phyloP scores from a whole-genome alignment of 164 flowering plant species.

The Saururus chinensis region DNA sequence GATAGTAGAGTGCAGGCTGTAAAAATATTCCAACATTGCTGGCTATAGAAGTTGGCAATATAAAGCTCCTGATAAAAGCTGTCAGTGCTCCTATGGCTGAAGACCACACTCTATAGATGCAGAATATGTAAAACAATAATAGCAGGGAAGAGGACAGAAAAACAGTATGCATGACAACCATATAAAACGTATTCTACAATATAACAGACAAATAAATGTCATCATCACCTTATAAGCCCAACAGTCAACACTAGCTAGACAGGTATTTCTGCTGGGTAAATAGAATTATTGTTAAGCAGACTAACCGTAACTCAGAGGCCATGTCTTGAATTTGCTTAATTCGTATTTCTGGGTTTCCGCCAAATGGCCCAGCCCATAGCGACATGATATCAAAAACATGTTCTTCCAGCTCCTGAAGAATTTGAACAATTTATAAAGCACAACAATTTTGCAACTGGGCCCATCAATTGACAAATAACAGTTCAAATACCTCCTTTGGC shows the following conservation, averaged over 20 bases:
- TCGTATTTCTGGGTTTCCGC: slow-evolving; percentile 44
- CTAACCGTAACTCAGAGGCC: slow-evolving; percentile 54
- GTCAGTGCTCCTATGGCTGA: slow-evolving; percentile 85
- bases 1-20: slow-evolving; percentile 81
- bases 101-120: slow-evolving; percentile 70
- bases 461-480: neutral
- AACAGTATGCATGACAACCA: neutral
- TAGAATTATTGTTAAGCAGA: neutral
- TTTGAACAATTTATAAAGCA: neutral
- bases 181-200: too few species aligned
- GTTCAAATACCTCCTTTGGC: slow-evolving; percentile 71
- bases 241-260: neutral
- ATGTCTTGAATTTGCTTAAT: slow-evolving; percentile 43
- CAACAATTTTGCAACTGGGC: neutral
- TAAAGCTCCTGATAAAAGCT: slow-evolving; percentile 73
- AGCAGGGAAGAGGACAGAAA: neutral
- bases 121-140: neutral
- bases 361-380: slow-evolving; percentile 70
- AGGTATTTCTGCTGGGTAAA: neutral
- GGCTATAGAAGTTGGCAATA: slow-evolving; percentile 27
- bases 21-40: slow-evolving; percentile 49
- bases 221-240: neutral
- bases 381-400: slow-evolving; percentile 92
- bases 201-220: too few species aligned
- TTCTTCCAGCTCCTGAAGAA: slow-evolving; percentile 78